phyloP scores from a whole-genome alignment of 192 early-diverging fungal species.

The Geranomyces variabilis region DNA sequence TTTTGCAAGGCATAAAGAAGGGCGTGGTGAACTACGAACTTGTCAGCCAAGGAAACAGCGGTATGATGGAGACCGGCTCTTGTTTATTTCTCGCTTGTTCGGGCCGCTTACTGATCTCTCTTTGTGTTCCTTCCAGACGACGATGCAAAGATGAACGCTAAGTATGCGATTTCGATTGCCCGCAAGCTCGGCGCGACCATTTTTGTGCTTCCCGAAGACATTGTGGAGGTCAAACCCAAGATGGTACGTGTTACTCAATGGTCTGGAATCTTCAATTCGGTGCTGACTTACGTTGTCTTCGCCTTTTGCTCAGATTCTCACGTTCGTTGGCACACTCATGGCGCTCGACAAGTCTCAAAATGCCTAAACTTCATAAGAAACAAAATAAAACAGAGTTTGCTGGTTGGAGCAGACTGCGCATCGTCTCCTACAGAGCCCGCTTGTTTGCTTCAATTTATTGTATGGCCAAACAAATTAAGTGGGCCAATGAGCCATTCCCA shows the following conservation, averaged over 20 bases:
- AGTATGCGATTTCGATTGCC: conserved; percentile 97
- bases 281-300: background rate
- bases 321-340: conserved; percentile 95
- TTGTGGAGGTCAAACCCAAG: conserved; percentile 95
- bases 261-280: background rate
- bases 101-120: background rate
- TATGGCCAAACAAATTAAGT: too few species aligned
- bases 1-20: conserved; percentile 90
- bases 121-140: conserved; percentile 59
- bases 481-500: too few species aligned
- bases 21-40: conserved; percentile 90
- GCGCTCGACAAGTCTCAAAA: conserved; percentile 60
- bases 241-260: conserved; percentile 65
- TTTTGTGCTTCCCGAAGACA: conserved; percentile 98
- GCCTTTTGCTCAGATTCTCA: conserved; percentile 72
- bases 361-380: background rate
- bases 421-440: too few species aligned
- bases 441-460: too few species aligned
- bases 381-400: background rate
- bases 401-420: too few species aligned
- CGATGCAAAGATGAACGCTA: conserved; percentile 88
- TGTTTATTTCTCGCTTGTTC: conserved; percentile 15
- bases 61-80: conserved; percentile 19
- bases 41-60: conserved; percentile 65
- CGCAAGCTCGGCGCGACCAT: conserved; percentile 98